These are phyloP conservation scores for Xanthoconium purpureum DNA, from an alignment of 768 basidiomycete genomes.

Conservation along the genomic window DNA sequence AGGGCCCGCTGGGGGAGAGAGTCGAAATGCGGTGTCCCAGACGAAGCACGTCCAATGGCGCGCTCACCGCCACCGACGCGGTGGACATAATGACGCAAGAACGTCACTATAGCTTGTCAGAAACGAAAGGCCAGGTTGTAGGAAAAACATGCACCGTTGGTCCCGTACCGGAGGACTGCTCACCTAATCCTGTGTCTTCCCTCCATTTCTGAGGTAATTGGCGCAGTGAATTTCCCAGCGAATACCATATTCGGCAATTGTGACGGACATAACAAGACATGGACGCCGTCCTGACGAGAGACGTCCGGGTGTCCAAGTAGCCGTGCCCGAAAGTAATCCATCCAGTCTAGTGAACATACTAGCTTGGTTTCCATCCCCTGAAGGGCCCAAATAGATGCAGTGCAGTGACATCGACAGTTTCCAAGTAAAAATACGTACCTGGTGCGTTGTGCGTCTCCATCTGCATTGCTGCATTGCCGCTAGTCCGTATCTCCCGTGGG, in stretches of 20 bases:
- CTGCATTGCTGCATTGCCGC: conserved; percentile 24
- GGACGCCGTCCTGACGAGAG: not conserved
- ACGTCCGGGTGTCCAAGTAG: conserved; percentile 17
- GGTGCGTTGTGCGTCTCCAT: conserved; percentile 2
- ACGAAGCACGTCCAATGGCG: conserved; percentile 27
- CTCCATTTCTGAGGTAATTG: conserved; percentile 1
- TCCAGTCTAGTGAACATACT: conserved; percentile 3
- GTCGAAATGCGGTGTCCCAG: conserved; percentile 26
- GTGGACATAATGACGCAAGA: conserved; percentile 30
- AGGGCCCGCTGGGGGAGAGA: conserved; percentile 22
- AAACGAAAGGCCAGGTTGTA: conserved; percentile 10
- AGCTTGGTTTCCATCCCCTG: conserved; percentile 5
- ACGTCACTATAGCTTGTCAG: conserved; percentile 5
- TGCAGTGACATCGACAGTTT: conserved; percentile 20
- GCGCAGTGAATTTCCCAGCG: not conserved
- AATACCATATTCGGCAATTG: not conserved
- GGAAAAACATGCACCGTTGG: conserved; percentile 5
- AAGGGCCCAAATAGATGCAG: conserved; percentile 11
- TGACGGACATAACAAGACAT: conserved; percentile 1
- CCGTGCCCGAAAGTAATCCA: conserved; percentile 19
- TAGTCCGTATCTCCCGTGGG: not conserved
- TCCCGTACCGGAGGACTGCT: conserved; percentile 20
- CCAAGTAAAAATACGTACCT: conserved; percentile 15
- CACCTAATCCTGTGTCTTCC: conserved; percentile 26
- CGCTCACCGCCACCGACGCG: conserved; percentile 33